phyloP scores from a whole-genome alignment of 2,329 filamentous ascomycete species.

The Ophiostoma quercus region DNA sequence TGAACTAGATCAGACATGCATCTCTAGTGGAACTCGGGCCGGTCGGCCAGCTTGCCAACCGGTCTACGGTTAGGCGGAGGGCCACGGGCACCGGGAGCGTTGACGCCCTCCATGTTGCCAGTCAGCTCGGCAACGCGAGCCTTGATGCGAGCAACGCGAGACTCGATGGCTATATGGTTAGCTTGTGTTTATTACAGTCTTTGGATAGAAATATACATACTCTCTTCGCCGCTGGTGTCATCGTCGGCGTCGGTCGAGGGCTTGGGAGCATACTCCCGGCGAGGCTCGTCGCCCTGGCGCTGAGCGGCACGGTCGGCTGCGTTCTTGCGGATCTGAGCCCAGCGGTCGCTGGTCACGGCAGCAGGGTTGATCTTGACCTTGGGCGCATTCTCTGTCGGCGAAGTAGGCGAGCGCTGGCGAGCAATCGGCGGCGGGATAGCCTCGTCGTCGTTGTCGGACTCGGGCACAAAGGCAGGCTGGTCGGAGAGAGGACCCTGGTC shows the following conservation, averaged over 20 bases:
- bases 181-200: neutral
- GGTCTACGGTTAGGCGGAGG: constrained; percentile 32
- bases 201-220: constrained; percentile 48
- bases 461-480: constrained; percentile 73
- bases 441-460: constrained; percentile 49
- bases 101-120: constrained; percentile 64
- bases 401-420: constrained; percentile 35
- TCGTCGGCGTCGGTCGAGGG: constrained; percentile 60
- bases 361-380: constrained; percentile 31
- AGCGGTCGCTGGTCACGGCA: constrained; percentile 61
- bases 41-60: constrained; percentile 3
- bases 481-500: constrained; percentile 85
- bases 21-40: constrained; percentile 6
- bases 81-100: constrained; percentile 36
- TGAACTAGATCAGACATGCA: neutral
- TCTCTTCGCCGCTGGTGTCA: constrained; percentile 93
- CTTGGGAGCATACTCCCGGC: constrained; percentile 52
- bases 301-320: constrained; percentile 73
- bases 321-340: constrained; percentile 94
- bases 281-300: constrained; percentile 60
- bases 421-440: constrained; percentile 50
- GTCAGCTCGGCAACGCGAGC: constrained; percentile 93
- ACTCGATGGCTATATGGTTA: constrained; percentile 70
- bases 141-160: constrained; percentile 94
- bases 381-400: constrained; percentile 24